Conservation (phyloP, 108 stramenopile genomes). For the Stephanodiscus triporus region DNA sequence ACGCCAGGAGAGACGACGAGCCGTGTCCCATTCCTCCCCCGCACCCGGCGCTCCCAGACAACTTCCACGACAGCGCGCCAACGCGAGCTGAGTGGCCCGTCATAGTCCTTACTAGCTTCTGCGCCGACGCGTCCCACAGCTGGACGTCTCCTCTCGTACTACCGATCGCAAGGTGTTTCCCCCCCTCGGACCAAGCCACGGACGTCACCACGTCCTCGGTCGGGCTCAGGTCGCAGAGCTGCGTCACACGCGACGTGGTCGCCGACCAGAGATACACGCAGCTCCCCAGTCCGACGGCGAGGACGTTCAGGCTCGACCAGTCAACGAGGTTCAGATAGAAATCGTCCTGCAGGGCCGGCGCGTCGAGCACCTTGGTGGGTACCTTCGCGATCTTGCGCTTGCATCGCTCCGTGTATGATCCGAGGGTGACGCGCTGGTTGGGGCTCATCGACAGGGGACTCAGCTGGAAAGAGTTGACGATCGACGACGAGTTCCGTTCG, state of each 20-base stretch:
- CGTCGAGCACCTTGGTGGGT: constrained; percentile 99
- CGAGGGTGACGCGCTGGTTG: constrained; percentile 63
- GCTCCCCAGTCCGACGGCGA: constrained; percentile 95
- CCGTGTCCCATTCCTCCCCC: constrained; percentile 11
- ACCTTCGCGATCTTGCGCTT: constrained; percentile 88
- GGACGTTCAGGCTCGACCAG: constrained; percentile 94
- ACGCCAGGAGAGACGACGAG: constrained; percentile 72
- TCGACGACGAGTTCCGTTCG: constrained; percentile 48
- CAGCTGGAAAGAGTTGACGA: constrained; percentile 82
- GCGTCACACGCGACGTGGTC: constrained; percentile 90
- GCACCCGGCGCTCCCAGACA: constrained; percentile 11
- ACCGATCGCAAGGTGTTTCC: constrained; percentile 91
- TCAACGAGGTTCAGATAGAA: constrained; percentile 98
- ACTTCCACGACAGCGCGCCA: constrained; percentile 91
- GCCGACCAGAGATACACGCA: constrained; percentile 96
- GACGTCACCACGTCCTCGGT: constrained; percentile 82
- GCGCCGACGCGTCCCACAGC: constrained; percentile 91
- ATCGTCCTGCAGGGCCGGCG: constrained; percentile 97
- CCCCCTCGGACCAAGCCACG: constrained; percentile 93
- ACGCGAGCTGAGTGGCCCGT: constrained; percentile 90
- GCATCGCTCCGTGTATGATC: constrained; percentile 63
- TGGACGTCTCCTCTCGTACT: constrained; percentile 91
- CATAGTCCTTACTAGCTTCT: constrained; percentile 85
- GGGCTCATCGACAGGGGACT: constrained; percentile 60
- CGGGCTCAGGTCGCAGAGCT: constrained; percentile 76